Evolutionary conservation across 73 alveolate genomes (phyloP).

Genomic region (Diophrys appendiculata): DNA sequence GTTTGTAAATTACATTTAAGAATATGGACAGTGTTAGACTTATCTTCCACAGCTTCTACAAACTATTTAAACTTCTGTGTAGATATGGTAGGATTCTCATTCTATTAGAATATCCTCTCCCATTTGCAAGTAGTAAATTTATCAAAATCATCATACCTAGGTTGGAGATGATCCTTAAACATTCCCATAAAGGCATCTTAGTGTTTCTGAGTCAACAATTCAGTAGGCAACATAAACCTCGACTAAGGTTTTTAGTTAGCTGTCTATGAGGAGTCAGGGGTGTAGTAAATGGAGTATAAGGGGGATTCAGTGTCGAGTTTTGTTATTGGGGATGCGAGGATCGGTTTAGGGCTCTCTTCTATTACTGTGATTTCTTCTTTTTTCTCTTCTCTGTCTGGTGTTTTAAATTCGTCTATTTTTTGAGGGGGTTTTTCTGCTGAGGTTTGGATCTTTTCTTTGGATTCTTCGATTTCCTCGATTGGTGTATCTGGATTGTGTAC

Average conservation of each 20-base stretch:
- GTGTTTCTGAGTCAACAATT: constrained; percentile 16
- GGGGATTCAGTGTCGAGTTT: not conserved
- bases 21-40: constrained; percentile 28
- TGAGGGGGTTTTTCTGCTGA: too few relatives aligned
- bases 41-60: constrained; percentile 27
- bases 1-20: constrained; percentile 26
- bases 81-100: not conserved
- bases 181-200: constrained; percentile 17
- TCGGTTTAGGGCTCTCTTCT: too few relatives aligned
- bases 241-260: not conserved
- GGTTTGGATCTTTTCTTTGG: too few relatives aligned
- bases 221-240: constrained; percentile 45
- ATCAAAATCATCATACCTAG: constrained; percentile 1
- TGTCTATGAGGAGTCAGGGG: not conserved
- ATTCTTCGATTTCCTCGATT: too few relatives aligned
- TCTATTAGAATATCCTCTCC: constrained; percentile 41
- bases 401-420: too few relatives aligned
- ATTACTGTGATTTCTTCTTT: too few relatives aligned
- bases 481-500: not conserved
- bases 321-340: not conserved
- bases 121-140: constrained; percentile 37
- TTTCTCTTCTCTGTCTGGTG: not conserved
- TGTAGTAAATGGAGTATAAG: not conserved
- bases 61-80: constrained; percentile 26
- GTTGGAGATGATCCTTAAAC: constrained; percentile 41